Conservation (phyloP, 148 eudicot genomes). For the Persicaria maculosa region DNA sequence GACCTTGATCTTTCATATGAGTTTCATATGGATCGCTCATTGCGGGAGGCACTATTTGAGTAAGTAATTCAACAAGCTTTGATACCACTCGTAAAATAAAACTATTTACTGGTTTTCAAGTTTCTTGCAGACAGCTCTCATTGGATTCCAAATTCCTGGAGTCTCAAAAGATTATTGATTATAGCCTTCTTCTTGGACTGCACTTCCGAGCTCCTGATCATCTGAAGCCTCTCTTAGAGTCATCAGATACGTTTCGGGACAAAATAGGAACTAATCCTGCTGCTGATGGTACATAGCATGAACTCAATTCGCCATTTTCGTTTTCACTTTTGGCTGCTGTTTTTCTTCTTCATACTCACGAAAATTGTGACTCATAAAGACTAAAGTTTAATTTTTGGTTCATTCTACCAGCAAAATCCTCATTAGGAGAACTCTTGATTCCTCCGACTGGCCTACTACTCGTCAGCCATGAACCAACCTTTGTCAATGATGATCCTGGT, state of each 20-base stretch:
- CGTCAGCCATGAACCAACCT: constrained; percentile 79
- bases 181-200: constrained; percentile 38
- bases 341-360: neutral
- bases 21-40: constrained; percentile 76
- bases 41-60: constrained; percentile 75
- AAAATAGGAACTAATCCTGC: neutral
- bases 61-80: constrained; percentile 21
- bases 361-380: neutral
- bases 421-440: constrained; percentile 40
- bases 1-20: constrained; percentile 78
- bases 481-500: constrained; percentile 66
- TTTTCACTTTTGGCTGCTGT: neutral
- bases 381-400: neutral
- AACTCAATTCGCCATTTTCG: neutral
- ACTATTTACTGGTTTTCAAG: neutral
- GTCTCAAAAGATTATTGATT: constrained; percentile 51
- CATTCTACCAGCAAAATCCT: constrained; percentile 9
- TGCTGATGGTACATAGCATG: neutral
- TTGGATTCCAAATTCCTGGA: constrained; percentile 74
- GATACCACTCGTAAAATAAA: neutral
- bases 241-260: constrained; percentile 28
- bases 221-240: constrained; percentile 50
- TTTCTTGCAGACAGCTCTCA: constrained; percentile 58
- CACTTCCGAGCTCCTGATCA: constrained; percentile 84
- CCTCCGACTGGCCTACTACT: constrained; percentile 78